Percentiles rank a stretch among this genome's conserved stretches.
Conservation (phyloP, 768 basidiomycete species). For the Floccularia luteovirens region DNA sequence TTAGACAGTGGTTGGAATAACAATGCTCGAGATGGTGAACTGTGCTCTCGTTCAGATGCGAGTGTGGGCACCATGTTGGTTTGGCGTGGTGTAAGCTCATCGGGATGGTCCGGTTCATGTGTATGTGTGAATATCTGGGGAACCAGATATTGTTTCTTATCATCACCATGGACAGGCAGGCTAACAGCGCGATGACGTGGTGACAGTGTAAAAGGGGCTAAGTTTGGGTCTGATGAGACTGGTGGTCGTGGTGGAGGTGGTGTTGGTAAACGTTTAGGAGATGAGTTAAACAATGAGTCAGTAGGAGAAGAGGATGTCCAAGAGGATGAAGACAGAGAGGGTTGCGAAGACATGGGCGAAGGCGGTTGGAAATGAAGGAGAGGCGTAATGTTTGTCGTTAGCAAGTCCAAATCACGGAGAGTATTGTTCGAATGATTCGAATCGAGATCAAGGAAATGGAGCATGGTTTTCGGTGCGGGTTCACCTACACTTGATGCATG, state of each 20-base stretch:
- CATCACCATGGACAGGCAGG: too few species aligned
- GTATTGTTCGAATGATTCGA: too few species aligned
- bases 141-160: too few species aligned
- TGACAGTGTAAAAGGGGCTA: too few species aligned
- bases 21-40: too few species aligned
- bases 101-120: conserved; percentile 5
- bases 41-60: too few species aligned
- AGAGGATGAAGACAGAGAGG: conserved; percentile 12
- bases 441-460: neutral
- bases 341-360: conserved; percentile 3
- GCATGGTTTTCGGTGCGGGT: neutral
- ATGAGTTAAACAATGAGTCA: conserved; percentile 8
- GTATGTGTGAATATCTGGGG: too few species aligned
- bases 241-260: conserved; percentile 12
- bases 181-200: too few species aligned
- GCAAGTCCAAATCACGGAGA: too few species aligned
- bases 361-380: conserved; percentile 4
- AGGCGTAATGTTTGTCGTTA: conserved; percentile 2
- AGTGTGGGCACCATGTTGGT: conserved; percentile 16
- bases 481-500: conserved; percentile 17
- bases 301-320: conserved; percentile 14
- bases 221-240: too few species aligned
- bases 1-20: too few species aligned
- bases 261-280: conserved; percentile 13
- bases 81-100: conserved; percentile 20